phyloP scores from a whole-genome alignment of 805 yeast genomes.

The Yamadazyma akitaensis region DNA sequence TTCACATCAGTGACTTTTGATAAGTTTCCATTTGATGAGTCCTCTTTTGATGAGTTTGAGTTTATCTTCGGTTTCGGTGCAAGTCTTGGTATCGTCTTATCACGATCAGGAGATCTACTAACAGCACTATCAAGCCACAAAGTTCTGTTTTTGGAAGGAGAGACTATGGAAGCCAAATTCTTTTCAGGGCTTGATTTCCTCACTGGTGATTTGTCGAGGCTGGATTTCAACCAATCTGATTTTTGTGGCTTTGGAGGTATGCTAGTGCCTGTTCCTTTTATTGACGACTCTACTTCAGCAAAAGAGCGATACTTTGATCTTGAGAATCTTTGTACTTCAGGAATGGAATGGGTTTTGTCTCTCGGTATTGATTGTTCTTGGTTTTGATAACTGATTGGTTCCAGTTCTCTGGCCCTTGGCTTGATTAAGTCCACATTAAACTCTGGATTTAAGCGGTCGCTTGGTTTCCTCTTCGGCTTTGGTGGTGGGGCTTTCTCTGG shows the following conservation, averaged over 20 bases:
- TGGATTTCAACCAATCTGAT: constrained; percentile 12
- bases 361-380: background rate
- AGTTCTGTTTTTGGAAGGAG: constrained; percentile 3
- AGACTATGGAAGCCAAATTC: background rate
- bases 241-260: constrained; percentile 15
- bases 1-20: background rate
- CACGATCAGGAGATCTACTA: constrained; percentile 6
- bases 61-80: no score
- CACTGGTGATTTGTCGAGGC: background rate
- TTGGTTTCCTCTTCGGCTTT: constrained; percentile 10
- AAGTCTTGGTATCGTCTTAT: background rate
- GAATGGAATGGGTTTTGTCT: background rate
- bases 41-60: no score
- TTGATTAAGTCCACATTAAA: background rate
- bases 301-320: constrained; percentile 16
- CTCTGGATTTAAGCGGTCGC: background rate
- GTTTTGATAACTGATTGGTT: background rate
- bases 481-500: constrained; percentile 7
- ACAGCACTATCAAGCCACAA: constrained; percentile 14
- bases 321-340: background rate
- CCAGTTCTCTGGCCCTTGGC: background rate
- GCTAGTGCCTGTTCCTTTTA: constrained; percentile 8
- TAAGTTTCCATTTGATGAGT: background rate
- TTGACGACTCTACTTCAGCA: constrained; percentile 20
- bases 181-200: background rate